Percentiles rank a stretch among this genome's conserved stretches.
phyloP scores from a whole-genome alignment of 116 monocot genomes.

The Trichopus zeylanicus region DNA sequence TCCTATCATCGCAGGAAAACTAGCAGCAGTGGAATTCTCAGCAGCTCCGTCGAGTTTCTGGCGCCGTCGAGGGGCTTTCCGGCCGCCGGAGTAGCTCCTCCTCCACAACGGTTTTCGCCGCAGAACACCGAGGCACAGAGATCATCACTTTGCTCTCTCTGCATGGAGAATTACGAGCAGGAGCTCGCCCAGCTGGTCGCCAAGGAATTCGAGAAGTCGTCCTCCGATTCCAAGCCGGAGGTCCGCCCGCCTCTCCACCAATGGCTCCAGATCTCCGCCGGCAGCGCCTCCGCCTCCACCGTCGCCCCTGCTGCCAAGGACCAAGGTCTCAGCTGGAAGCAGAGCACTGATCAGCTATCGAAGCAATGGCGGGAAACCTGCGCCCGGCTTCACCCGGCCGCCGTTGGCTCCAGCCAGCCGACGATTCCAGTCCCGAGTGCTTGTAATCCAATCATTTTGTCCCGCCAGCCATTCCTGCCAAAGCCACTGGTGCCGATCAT shows the following conservation, averaged over 20 bases:
- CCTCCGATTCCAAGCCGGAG: constrained; percentile 20
- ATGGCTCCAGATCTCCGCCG: neutral
- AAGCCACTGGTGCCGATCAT: constrained; percentile 5
- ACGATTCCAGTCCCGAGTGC: constrained; percentile 10
- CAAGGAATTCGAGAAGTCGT: constrained; percentile 38
- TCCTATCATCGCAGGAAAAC: too few species aligned
- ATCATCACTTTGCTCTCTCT: constrained; percentile 21
- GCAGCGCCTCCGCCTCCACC: too few species aligned
- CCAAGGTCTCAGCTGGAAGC: constrained; percentile 37
- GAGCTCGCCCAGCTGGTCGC: constrained; percentile 61
- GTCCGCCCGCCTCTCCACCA: neutral
- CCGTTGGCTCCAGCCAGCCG: neutral
- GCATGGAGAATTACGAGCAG: constrained; percentile 53
- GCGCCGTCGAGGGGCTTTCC: constrained; percentile 14
- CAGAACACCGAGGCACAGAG: neutral
- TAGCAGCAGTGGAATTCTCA: constrained; percentile 34
- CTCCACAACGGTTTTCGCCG: too few species aligned
- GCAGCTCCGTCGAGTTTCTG: constrained; percentile 34
- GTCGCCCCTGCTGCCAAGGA: too few species aligned
- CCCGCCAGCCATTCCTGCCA: constrained; percentile 6
- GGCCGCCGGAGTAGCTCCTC: constrained; percentile 7
- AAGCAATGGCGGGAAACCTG: constrained; percentile 62
- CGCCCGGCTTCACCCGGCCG: constrained; percentile 32
- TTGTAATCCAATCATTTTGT: neutral
- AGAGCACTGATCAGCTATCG: constrained; percentile 41